Base-by-base conservation (phyloP, 257 asterid species). In the Solanum megistacrolobum region DNA sequence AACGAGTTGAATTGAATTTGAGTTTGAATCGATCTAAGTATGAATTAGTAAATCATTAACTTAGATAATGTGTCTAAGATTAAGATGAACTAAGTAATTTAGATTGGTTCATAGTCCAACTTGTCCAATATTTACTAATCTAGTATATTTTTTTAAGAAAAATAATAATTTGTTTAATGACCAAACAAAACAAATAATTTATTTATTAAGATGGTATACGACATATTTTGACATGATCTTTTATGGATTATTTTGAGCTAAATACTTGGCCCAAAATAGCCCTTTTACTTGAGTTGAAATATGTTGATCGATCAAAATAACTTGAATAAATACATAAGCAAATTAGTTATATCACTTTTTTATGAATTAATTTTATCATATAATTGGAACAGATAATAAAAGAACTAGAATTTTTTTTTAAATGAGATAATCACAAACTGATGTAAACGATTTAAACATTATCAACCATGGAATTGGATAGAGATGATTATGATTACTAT, bases 371-470 rank as follows among this genome's bases (percentile, higher is more conserved):
- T 68, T 29, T 68, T 3, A 13, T 29, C 23, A 48, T 16, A 48
- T 48, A 13, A 68, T 3, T 11, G 7, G 3, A 68, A 7, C 1
- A 68, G 0, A 13, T 27, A 29, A 68, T 68, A 0, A 68, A 68
- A 12, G 0, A n/a, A 27, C 0, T 10, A 1, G 14, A 41, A 3
- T 11, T 2, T 2, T 1, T 68, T 5, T 13, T 29, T 6, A 16
- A 2, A 71, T 1, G 21, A 71, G 4, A 71, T 6, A 1, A 31
- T 71, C 5, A 27, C 20, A 31, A 1, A 5, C 5, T 3, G 5
- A 4, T 3, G 5, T 23, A 1, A 75, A 12, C 7, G 16, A 76
- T 3, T 10, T 76, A n/a, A 76, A n/a, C 12, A 39, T 13, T 39
- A 9, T 39, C 11, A 34, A 39, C 14, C 13, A 5, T 39, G 35